Percentiles rank a stretch among this genome's conserved stretches.
phyloP scores from a whole-genome alignment of 257 asterid species.

The Plectranthus barbatus region DNA sequence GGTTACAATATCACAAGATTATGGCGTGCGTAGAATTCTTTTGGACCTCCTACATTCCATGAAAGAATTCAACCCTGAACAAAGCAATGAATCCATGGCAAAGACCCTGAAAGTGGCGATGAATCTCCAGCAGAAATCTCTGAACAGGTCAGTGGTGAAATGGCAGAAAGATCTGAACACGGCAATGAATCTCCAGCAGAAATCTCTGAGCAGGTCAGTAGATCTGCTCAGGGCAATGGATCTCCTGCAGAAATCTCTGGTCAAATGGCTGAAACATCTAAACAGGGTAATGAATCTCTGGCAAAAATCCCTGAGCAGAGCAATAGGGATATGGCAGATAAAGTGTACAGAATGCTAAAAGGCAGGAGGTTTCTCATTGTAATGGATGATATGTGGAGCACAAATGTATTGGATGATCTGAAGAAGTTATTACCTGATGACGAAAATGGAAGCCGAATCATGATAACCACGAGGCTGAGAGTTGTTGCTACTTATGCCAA shows the following conservation, averaged over 20 bases:
- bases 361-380: neutral
- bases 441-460: constrained; percentile 1
- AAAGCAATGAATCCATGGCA: neutral
- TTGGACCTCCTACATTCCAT: neutral
- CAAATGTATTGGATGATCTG: neutral
- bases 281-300: neutral
- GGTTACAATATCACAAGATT: neutral
- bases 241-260: neutral
- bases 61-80: neutral
- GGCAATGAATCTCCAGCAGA: neutral
- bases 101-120: neutral
- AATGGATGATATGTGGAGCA: constrained; percentile 3
- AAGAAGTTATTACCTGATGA: neutral
- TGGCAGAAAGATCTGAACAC: neutral
- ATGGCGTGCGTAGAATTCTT: neutral
- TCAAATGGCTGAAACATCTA: neutral
- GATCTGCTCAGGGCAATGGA: too few relatives aligned
- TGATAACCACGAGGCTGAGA: neutral
- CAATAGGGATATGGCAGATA: neutral
- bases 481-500: neutral
- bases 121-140: neutral
- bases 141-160: neutral
- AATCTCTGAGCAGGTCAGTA: too few relatives aligned
- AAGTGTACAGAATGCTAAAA: neutral
- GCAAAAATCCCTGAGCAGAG: neutral